Evolutionary conservation across 129 eudicot species (phyloP), one percentile per base, ranked within the genome.

Genomic region (Tagetes erecta): DNA sequence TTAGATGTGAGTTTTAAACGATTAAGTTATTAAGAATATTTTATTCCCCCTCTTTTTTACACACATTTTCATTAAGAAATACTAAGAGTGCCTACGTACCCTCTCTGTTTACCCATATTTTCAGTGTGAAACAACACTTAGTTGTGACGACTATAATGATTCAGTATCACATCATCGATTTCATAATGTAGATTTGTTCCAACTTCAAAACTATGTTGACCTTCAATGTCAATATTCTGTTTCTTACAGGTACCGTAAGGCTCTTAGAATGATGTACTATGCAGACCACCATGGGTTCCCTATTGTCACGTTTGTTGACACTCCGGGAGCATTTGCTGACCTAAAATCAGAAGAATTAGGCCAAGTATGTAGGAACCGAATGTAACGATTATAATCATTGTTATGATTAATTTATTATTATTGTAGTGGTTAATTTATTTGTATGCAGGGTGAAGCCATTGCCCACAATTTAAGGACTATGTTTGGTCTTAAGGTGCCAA

Each of bases 261-360:
- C 94, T 77, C 79, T 88, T 59, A 89, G 92, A 44, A 82, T 93
- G 91, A 93, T 93, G 98, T 47, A 88, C 77, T 90, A 90, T 73
- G 98, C 98, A 53, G 96, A 93, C 82, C 98, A 90, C 78, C 98
- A 93, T 80, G 98, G 97, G 46, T 93, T 90, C 62, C 98, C 98
- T 30, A 93, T 93, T 63, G 80, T 90, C 55, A 90, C 98, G 75
- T 88, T 93, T 58, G 85, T 93, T 59, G 98, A 93, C 80, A 93
- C 98, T 77, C 98, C 98, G 31, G 97, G 98, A 72, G 97, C 98
- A 68, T 93, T 70, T 88, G 95, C 98, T 39, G 98, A 93, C 72
- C 86, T 90, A 14, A 90, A 90, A 72, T 90, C 91, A 11, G 96
- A 90, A 80, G 90, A 83, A 68, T 81, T 90, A 67, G 92, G 92